These are phyloP conservation scores for Leptographium radiaticola DNA, from an alignment of 2,329 filamentous ascomycete genomes.

Conservation along the genomic window DNA sequence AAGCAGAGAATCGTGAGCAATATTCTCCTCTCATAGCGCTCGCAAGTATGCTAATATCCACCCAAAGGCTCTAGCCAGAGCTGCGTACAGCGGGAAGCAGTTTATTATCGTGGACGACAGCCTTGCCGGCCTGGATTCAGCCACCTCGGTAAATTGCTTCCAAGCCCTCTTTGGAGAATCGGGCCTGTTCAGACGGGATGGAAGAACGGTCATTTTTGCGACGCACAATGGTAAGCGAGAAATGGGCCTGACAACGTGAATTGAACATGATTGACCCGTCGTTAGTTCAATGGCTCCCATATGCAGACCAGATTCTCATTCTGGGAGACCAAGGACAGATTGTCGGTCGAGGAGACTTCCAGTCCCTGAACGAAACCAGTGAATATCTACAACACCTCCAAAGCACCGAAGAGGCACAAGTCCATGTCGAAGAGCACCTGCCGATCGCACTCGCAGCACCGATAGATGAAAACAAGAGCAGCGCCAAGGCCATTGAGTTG, in stretches of 20 bases:
- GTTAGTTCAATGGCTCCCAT: background rate
- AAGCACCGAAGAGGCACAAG: background rate
- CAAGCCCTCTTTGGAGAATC: conserved; percentile 23
- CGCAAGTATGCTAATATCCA: background rate
- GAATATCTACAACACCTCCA: conserved; percentile 12
- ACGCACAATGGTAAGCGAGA: conserved; percentile 20
- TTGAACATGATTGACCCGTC: conserved; percentile 1
- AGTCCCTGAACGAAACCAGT: background rate
- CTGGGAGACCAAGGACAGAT: background rate
- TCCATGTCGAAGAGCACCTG: too few species aligned
- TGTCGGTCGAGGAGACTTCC: background rate
- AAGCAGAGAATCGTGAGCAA: conserved; percentile 8
- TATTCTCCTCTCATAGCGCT: background rate
- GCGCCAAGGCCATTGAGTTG: background rate
- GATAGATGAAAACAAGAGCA: background rate
- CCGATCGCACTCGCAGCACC: background rate
- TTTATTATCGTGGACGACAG: conserved; percentile 33
- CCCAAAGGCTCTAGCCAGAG: conserved; percentile 29
- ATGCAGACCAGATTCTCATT: background rate
- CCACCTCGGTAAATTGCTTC: conserved; percentile 29
- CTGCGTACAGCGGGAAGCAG: conserved; percentile 24
- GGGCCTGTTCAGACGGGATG: conserved; percentile 26
- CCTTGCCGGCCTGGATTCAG: conserved; percentile 30
- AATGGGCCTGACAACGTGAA: background rate
- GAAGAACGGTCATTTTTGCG: conserved; percentile 28